Conservation (phyloP, 305 asterid genomes). For the Fraxinus floribunda region DNA sequence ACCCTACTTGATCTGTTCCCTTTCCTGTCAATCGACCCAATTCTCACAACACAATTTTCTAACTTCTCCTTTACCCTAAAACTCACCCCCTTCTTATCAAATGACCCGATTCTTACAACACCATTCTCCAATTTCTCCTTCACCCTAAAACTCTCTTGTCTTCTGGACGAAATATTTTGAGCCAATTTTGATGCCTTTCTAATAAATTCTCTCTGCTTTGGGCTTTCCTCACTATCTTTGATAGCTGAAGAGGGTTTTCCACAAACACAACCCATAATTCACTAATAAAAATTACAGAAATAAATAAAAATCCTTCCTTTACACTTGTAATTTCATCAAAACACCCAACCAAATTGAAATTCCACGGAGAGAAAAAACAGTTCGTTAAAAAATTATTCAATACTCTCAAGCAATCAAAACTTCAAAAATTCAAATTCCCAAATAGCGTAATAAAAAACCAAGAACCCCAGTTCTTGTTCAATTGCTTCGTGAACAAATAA, state of each 20-base stretch:
- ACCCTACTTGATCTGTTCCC: slow-evolving; percentile 64
- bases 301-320: slow-evolving; percentile 25
- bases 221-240: slow-evolving; percentile 52
- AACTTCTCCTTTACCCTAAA: slow-evolving; percentile 52
- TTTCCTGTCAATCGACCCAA: slow-evolving; percentile 64
- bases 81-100: slow-evolving; percentile 63
- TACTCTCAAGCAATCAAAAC: slow-evolving; percentile 24
- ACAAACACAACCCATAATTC: slow-evolving; percentile 73
- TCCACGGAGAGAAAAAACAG: slow-evolving; percentile 22
- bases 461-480: slow-evolving; percentile 20
- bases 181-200: slow-evolving; percentile 59
- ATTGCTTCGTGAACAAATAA: slow-evolving; percentile 13
- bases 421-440: slow-evolving; percentile 25
- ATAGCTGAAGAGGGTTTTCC: slow-evolving; percentile 68
- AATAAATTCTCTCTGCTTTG: slow-evolving; percentile 56
- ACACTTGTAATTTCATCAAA: slow-evolving; percentile 22
- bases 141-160: slow-evolving; percentile 59
- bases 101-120: slow-evolving; percentile 49
- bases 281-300: slow-evolving; percentile 12
- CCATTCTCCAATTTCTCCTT: slow-evolving; percentile 54
- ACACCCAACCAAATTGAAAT: slow-evolving; percentile 11
- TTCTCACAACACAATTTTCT: slow-evolving; percentile 49
- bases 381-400: slow-evolving; percentile 17
- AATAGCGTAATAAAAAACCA: slow-evolving; percentile 6
- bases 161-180: slow-evolving; percentile 51